Conservation (phyloP, 164 flowering plant genomes). For the Magnolia officinalis region DNA sequence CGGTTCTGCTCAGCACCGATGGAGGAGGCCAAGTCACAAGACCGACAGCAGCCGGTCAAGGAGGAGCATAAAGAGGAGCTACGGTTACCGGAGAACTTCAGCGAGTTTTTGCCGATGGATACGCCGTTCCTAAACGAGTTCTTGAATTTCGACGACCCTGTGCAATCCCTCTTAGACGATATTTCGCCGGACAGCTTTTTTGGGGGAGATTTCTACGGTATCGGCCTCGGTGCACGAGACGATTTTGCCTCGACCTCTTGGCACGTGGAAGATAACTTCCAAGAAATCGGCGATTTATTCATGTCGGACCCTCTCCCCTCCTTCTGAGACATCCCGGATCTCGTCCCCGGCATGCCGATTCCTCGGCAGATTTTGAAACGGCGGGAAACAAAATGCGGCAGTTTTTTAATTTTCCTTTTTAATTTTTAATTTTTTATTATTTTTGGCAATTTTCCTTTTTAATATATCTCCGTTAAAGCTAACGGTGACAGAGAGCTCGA, state of each 20-base stretch:
- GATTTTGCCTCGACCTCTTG: constrained; percentile 19
- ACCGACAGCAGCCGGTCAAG: neutral
- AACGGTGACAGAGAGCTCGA: constrained; percentile 7
- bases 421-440: neutral
- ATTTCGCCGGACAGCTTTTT: constrained; percentile 5
- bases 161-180: constrained; percentile 30
- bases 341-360: constrained; percentile 4
- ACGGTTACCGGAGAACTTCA: neutral
- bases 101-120: constrained; percentile 32
- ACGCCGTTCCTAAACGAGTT: constrained; percentile 28
- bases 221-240: constrained; percentile 17
- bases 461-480: neutral
- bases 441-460: neutral
- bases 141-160: constrained; percentile 27
- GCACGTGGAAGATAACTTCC: constrained; percentile 43
- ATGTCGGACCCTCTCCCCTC: constrained; percentile 40
- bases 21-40: constrained; percentile 8
- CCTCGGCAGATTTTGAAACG: constrained; percentile 14
- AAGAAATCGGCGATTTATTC: constrained; percentile 75
- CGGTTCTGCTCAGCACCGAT: constrained; percentile 22
- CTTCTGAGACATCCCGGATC: neutral
- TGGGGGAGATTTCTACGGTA: constrained; percentile 20
- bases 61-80: constrained; percentile 17
- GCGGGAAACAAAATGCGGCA: constrained; percentile 4
- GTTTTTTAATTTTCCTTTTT: neutral